Evolutionary conservation across 257 asterid species (phyloP), one percentile per base, ranked within the genome.

Genomic region (Solanum chmielewskii): DNA sequence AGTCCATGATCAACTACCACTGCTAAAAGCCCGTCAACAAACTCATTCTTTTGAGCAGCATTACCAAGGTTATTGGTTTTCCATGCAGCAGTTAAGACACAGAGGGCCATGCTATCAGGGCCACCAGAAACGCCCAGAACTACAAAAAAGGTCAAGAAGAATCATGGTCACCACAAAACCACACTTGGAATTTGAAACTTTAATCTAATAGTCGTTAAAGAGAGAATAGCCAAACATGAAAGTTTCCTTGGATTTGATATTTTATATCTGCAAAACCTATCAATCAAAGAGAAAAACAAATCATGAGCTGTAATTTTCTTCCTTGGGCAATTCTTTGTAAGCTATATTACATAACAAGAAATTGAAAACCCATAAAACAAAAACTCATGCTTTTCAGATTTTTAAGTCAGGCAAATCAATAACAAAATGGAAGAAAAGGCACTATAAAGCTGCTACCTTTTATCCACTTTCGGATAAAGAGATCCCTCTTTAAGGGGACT

Each of bases 41-140:
- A 70, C 88, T 89, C 89, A 88, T 88, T 88, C 80, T 92, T 91
- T 88, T 89, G 49, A 62, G 88, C 83, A 87, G 88, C 87, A 88
- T 83, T 86, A 87, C 77, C 85, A 59, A 35, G 66, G 75, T 88
- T 90, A 62, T 89, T 91, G 86, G 89, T 89, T 92, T 95, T 97
- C 99, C 99, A 97, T 76, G 90, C 90, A 84, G 95, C 94, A 85
- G 98, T 93, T 87, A 97, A 86, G 45, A 93, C 90, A 88, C 98
- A 95, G 8, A 97, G 94, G 81, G 98, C 98, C 87, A 95, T 93
- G 90, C 99, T 95, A 91, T 97, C 99, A 84, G 99, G 97, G 69
- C 98, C 98, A 83, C 99, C 99, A 86, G 99, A 95, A 87, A 95
- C 98, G 39, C 96, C 99, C 27, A 97, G 74, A 87, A 98, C 99